Percentiles rank a stretch among this genome's conserved stretches.
phyloP scores from a whole-genome alignment of 2,329 filamentous ascomycete species.

The Ascochyta pisi region DNA sequence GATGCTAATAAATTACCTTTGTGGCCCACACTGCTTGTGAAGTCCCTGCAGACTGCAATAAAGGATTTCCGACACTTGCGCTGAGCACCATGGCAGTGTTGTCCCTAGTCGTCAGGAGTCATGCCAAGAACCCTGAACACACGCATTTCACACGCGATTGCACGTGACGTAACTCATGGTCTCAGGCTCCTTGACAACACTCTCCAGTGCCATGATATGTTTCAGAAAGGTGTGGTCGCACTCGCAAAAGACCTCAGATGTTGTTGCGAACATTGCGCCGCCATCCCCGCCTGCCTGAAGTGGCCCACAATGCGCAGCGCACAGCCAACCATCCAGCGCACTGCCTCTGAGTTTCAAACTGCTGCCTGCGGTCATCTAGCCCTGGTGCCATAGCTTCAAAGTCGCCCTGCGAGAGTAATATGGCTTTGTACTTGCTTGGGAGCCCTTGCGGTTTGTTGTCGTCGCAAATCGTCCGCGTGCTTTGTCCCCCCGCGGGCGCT shows the following conservation, averaged over 20 bases:
- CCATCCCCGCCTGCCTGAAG: slow-evolving; percentile 19
- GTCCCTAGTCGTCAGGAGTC: slow-evolving; percentile 4
- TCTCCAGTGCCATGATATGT: slow-evolving; percentile 27
- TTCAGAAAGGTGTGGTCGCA: slow-evolving; percentile 10
- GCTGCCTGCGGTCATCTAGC: slow-evolving; percentile 23
- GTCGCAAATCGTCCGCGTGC: slow-evolving; percentile 30
- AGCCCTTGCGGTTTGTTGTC: slow-evolving; percentile 17
- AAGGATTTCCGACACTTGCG: background rate
- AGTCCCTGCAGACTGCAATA: background rate
- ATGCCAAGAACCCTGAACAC: slow-evolving; percentile 15
- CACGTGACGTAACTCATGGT: slow-evolving; percentile 11
- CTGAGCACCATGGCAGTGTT: background rate
- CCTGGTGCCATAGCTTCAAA: slow-evolving; percentile 19
- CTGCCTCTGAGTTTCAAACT: slow-evolving; percentile 38
- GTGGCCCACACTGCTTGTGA: background rate
- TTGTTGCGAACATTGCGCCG: slow-evolving; percentile 25
- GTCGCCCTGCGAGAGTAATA: slow-evolving; percentile 8
- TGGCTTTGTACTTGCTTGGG: slow-evolving; percentile 17
- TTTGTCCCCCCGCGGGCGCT: slow-evolving; percentile 36
- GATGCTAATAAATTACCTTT: background rate
- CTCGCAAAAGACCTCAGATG: slow-evolving; percentile 24
- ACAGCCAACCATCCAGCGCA: slow-evolving; percentile 39
- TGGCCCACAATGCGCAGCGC: slow-evolving; percentile 29
- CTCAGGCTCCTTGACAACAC: slow-evolving; percentile 17
- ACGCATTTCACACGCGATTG: slow-evolving; percentile 1